Evolutionary conservation across 495 filamentous ascomycete genomes (phyloP).

Genomic region (Letharia lupina): DNA sequence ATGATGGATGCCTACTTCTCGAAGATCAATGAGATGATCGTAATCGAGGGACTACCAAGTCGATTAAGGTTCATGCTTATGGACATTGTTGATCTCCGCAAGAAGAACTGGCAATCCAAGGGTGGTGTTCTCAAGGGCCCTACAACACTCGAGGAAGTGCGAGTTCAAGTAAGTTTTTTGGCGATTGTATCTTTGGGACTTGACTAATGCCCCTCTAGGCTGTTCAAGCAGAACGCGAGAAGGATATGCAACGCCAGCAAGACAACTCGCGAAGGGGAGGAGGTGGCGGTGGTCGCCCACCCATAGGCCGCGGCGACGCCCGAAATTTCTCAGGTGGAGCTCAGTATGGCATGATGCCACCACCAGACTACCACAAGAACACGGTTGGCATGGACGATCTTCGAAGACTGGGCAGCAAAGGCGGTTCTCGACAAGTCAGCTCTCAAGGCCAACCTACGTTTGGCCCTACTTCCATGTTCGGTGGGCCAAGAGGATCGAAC

Average conservation of each 20-base stretch:
- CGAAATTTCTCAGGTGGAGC: slow-evolving; percentile 63
- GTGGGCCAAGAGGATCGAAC: slow-evolving; percentile 65
- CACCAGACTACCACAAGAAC: slow-evolving; percentile 63
- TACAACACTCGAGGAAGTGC: slow-evolving; percentile 89
- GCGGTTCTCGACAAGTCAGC: slow-evolving; percentile 53
- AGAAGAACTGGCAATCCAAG: slow-evolving; percentile 69
- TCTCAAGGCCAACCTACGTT: slow-evolving; percentile 46
- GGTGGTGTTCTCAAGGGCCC: slow-evolving; percentile 78
- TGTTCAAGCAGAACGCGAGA: slow-evolving; percentile 55
- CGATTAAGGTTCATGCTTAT: slow-evolving; percentile 92
- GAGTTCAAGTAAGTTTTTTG: slow-evolving; percentile 57
- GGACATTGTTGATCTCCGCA: slow-evolving; percentile 82
- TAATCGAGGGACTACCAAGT: slow-evolving; percentile 69
- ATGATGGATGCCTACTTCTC: slow-evolving; percentile 94
- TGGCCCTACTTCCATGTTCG: slow-evolving; percentile 72
- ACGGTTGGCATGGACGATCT: slow-evolving; percentile 86
- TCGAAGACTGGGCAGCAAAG: slow-evolving; percentile 58
- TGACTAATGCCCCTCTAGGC: slow-evolving; percentile 43
- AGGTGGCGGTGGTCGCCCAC: slow-evolving; percentile 53
- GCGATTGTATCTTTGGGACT: neutral
- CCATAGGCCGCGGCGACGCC: slow-evolving; percentile 74
- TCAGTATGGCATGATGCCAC: slow-evolving; percentile 53
- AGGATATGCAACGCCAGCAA: slow-evolving; percentile 48
- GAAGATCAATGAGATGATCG: slow-evolving; percentile 72
- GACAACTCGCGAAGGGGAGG: slow-evolving; percentile 36